Base-by-base conservation (phyloP, 2,329 filamentous ascomycete species). In the Shiraia bambusicola region DNA sequence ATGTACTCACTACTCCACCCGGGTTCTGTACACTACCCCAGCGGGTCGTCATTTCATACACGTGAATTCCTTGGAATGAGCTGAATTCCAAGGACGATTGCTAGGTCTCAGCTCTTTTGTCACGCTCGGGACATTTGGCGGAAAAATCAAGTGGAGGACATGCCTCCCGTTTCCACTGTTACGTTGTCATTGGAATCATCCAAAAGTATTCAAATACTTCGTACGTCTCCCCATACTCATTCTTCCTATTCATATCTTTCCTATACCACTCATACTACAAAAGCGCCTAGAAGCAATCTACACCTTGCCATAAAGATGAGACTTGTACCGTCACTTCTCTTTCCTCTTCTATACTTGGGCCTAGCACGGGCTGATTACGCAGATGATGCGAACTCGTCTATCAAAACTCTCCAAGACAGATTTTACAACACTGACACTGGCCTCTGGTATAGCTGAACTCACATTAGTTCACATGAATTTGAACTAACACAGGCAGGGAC, bases 351-450 rank as follows among this genome's bases (percentile, higher is more conserved):
- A 13, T 52, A 35, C 38, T 34, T 43, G 26, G 43, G 36, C 22
- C 37, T 29, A 34, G 44, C 35, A 3, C 30, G 39, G 28, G 59
- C 58, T 24, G 52, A 60, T 37, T 66, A 59, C 42, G 52, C 54
- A 7, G 50, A 56, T 19, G 52, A 65, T 41, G 58, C 62, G 2
- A 43, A 58, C 16, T 34, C 41, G 13, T 61, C 62, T 3, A 59
- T 66, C 32, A 59, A 58, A 34, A 49, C 50, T 9, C 40, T 67
- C 2, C 61, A 67, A 30, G 39, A 59, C 39, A 63, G 61, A 30
- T 67, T 54, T 54, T 69, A 69, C 42, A 57, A 59, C 24, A 48
- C 50, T 11, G 50, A 58, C 10, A 66, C 61, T 8, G 65, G 65
- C 6, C 45, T 67, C 29, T 69, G 63, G 63, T 66, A 58, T 14